Base-by-base conservation (phyloP, 2,329 filamentous ascomycete species). In the Calonectria henricotiae region DNA sequence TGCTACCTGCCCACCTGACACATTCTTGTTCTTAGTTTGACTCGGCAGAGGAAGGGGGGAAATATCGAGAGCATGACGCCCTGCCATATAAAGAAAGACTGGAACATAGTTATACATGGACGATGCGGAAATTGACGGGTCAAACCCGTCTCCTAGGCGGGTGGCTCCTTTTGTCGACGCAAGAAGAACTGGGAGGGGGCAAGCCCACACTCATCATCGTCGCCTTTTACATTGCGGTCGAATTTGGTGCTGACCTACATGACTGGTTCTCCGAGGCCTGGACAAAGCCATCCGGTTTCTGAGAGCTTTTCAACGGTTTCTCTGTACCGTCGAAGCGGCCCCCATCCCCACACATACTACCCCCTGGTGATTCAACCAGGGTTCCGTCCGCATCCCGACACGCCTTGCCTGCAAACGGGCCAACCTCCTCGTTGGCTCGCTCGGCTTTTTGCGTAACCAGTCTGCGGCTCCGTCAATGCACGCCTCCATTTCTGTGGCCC, bases 391-490 rank as follows among this genome's bases (percentile, higher is more conserved):
- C n/a, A 25, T 25, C 35, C 37, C 20, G n/a, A 25, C 51, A 23
- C 51, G 13, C 9, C 20, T 58, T 58, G 51, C 32, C 43, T n/a
- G 43, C n/a, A 46, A 20, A 20, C 43, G 43, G 43, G 11, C 43
- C n/a, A 46, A 46, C 43, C 43, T 46, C 43, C 43, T 46, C 43
- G 43, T 46, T 46, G 43, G 43, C 11, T 46, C n/a, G 43, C 20
- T 46, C 43, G 43, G n/a, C 20, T 46, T 46, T 20, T 46, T 46
- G 43, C 43, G 43, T 46, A 46, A 46, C 43, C 43, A 46, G 11
- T 12, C 43, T 46, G 43, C 20, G 43, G 43, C 43, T 46, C 43
- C 43, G 20, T 46, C 12, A 46, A 46, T 46, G 43, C 43, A 23
- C 43, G 43, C n/a, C n/a, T 46, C 43, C 43, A 23, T 46, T 46